A percentile compares a stretch with the other conserved stretches of the same genome.
These are phyloP conservation scores for Leccinum pallidistipes DNA, from an alignment of 1,284 basidiomycete genomes.

Conservation along the genomic window DNA sequence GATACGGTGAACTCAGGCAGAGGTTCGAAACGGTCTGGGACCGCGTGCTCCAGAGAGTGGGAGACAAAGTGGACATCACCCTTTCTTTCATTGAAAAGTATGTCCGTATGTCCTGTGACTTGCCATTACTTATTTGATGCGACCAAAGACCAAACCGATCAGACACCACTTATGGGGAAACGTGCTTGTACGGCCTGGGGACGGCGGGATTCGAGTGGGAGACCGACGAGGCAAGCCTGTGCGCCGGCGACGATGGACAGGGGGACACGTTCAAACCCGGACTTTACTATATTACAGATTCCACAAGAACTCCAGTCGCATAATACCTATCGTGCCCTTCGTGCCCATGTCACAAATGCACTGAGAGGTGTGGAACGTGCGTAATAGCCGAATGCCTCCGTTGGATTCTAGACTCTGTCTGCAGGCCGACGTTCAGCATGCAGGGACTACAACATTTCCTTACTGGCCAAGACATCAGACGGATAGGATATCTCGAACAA, in stretches of 20 bases:
- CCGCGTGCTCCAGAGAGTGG: slow-evolving; percentile 61
- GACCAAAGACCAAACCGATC: slow-evolving; percentile 58
- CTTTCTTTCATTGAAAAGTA: slow-evolving; percentile 77
- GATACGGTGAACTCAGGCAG: slow-evolving; percentile 60
- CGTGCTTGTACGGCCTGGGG: slow-evolving; percentile 73
- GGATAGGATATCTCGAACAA: slow-evolving; percentile 48
- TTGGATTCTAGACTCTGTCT: slow-evolving; percentile 34
- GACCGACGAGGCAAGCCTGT: slow-evolving; percentile 54
- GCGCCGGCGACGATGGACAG: slow-evolving; percentile 58
- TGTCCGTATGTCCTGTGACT: slow-evolving; percentile 6
- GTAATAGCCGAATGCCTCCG: slow-evolving; percentile 43
- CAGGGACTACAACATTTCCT: slow-evolving; percentile 37
- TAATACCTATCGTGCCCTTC: slow-evolving; percentile 40
- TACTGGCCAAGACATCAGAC: slow-evolving; percentile 31
- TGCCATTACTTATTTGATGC: slow-evolving; percentile 10
- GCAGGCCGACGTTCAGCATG: slow-evolving; percentile 4
- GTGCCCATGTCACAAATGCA: slow-evolving; percentile 65
- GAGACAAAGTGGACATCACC: slow-evolving; percentile 66
- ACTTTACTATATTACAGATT: slow-evolving; percentile 56
- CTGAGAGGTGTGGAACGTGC: slow-evolving; percentile 59
- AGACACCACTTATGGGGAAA: slow-evolving; percentile 68
- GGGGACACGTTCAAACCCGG: slow-evolving; percentile 52
- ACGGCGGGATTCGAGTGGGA: slow-evolving; percentile 60
- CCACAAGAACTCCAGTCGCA: slow-evolving; percentile 63
- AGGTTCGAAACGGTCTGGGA: slow-evolving; percentile 75